Percentiles rank a stretch among this genome's conserved stretches.
phyloP scores from a whole-genome alignment of 1,139 yeast genomes.

The Hemisphaericaspora subhashii region DNA sequence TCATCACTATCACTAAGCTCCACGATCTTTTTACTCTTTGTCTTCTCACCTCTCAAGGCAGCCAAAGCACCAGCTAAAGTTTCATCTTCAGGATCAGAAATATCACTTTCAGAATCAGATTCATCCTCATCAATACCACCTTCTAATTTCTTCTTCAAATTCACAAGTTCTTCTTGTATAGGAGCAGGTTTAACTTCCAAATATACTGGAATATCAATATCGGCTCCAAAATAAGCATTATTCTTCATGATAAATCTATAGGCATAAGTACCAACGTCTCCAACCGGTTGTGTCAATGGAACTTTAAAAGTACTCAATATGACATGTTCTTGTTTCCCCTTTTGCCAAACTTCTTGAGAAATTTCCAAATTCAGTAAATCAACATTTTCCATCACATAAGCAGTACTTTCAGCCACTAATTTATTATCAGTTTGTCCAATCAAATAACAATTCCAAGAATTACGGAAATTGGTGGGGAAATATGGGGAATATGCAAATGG shows the following conservation, averaged over 20 bases:
- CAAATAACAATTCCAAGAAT: slow-evolving; percentile 69
- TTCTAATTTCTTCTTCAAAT: slow-evolving; percentile 17
- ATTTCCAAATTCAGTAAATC: slow-evolving; percentile 58
- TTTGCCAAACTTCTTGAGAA: slow-evolving; percentile 47
- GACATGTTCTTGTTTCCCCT: slow-evolving; percentile 46
- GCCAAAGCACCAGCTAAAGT: slow-evolving; percentile 67
- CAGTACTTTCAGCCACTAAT: slow-evolving; percentile 62
- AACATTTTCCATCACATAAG: slow-evolving; percentile 53
- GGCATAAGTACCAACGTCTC: slow-evolving; percentile 56
- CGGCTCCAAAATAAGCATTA: slow-evolving; percentile 69
- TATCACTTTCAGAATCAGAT: slow-evolving; percentile 46
- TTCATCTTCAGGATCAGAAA: slow-evolving; percentile 67
- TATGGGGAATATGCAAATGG: slow-evolving; percentile 70
- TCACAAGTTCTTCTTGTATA: slow-evolving; percentile 16
- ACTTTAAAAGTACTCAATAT: slow-evolving; percentile 70
- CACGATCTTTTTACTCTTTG: slow-evolving; percentile 22
- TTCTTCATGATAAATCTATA: slow-evolving; percentile 67
- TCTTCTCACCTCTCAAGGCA: slow-evolving; percentile 54
- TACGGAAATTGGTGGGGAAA: slow-evolving; percentile 59
- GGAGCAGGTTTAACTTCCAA: slow-evolving; percentile 62
- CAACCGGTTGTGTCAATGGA: slow-evolving; percentile 67
- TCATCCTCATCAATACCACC: slow-evolving; percentile 19
- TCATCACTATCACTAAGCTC: slow-evolving; percentile 32
- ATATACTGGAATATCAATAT: slow-evolving; percentile 63
- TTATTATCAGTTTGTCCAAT: slow-evolving; percentile 75